Evolutionary conservation across 805 yeast species (phyloP).

Genomic region (Saturnispora besseyi): DNA sequence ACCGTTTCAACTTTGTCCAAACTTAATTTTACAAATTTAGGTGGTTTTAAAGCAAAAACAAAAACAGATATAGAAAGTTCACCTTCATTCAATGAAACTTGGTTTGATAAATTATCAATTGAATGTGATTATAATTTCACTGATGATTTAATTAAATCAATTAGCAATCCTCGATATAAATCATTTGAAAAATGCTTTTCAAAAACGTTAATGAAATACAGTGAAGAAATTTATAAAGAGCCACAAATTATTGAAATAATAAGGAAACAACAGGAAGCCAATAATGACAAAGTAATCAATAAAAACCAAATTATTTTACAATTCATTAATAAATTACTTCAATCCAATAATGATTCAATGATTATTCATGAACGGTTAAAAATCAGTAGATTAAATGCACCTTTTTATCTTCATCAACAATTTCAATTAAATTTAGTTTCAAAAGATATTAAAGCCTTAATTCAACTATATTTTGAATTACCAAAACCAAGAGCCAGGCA

Average conservation of each 20-base stretch:
- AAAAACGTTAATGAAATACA: background rate
- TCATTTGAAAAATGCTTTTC: slow-evolving; percentile 3
- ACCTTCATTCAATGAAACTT: background rate
- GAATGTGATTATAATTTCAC: background rate
- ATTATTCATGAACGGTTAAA: slow-evolving; percentile 11
- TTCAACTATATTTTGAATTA: slow-evolving; percentile 17
- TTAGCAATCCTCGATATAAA: background rate
- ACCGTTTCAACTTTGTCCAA: background rate
- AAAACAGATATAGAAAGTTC: background rate
- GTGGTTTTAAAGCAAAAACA: background rate
- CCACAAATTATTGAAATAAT: background rate
- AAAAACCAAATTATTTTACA: background rate
- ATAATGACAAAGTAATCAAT: background rate
- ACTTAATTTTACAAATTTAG: background rate
- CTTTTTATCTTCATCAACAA: slow-evolving; percentile 16
- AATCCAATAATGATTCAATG: background rate
- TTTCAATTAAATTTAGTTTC: slow-evolving; percentile 9
- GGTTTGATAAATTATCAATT: background rate
- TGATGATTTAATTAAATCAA: background rate
- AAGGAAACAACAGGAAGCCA: background rate
- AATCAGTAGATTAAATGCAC: slow-evolving; percentile 8
- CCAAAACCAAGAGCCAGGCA: slow-evolving; percentile 14
- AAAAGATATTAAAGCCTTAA: slow-evolving; percentile 2
- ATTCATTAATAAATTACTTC: background rate
- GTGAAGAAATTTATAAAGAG: background rate